Evolutionary conservation across 768 basidiomycete genomes (phyloP), one percentile per base, ranked within the genome.

Genomic region (Serendipita sp.): DNA sequence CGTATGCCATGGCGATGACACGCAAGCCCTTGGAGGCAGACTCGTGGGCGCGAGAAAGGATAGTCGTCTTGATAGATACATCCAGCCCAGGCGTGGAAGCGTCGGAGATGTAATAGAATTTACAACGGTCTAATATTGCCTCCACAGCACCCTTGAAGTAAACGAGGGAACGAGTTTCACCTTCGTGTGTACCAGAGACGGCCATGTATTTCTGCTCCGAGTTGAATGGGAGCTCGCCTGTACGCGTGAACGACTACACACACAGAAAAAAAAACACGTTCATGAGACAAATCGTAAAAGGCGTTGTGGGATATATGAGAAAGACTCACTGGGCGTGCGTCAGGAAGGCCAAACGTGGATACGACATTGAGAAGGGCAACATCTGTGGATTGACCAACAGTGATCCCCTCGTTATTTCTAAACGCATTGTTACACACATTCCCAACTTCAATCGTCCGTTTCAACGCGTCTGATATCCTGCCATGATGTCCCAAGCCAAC

Each of bases 201-300:
- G 88, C 88, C 90, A 97, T 96, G 73, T 81, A 92, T 74, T 97
- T 97, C 65, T 84, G 81, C 67, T 98, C 94, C 16, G 95, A 97
- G 73, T 81, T 91, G 81, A 98, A 98, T 0, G 94, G 85, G 54
- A 84, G 81, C 72, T 98, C 94, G 8, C 81, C 81, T n/a, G 80
- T 73, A 30, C 88, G 83, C 62, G 79, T 81, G 72, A 91, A 90
- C 0, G 78, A 73, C 88, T 89, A 66, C 28, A 46, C 24, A 13
- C 44, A 46, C 11, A 65, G 13, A 13, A 44, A 10, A 24, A 16
- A 35, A 34, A 37, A 45, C 66, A n/a, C 64, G 46, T 35, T 18
- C 11, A 30, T 1, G 16, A 47, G 37, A 11, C 24, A 24, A 24
- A 24, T 24, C 24, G 24, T 24, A 24, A 24, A 35, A 37, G 58